These are phyloP conservation scores for Tolypocladium cylindrosporum DNA, from an alignment of 2,329 filamentous ascomycete species.

Conservation along the genomic window DNA sequence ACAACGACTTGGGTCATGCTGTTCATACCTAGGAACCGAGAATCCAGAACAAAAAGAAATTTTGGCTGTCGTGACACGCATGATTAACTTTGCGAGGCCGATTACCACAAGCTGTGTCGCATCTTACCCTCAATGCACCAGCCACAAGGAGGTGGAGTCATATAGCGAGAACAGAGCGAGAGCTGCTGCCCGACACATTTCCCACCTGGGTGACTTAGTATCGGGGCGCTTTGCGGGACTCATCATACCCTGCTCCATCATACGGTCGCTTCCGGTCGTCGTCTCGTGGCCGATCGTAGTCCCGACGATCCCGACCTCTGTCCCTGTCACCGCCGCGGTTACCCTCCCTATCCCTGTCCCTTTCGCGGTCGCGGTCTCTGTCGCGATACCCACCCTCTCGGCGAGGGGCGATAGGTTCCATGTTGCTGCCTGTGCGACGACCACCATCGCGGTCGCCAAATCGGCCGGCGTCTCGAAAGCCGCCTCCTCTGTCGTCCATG, in stretches of 20 bases:
- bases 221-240: slow-evolving; percentile 56
- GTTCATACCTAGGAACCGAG: neutral
- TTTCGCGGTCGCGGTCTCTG: slow-evolving; percentile 39
- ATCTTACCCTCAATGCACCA: neutral
- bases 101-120: neutral
- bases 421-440: slow-evolving; percentile 64
- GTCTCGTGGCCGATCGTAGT: slow-evolving; percentile 46
- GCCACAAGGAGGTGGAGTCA: neutral
- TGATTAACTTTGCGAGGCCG: neutral
- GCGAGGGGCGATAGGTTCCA: slow-evolving; percentile 70
- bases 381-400: slow-evolving; percentile 48
- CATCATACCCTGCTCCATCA: slow-evolving; percentile 73
- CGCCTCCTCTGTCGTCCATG: slow-evolving; percentile 48
- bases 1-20: neutral
- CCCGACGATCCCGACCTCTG: slow-evolving; percentile 8
- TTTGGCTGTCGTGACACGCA: neutral
- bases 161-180: neutral
- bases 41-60: neutral
- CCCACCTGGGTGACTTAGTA: slow-evolving; percentile 33
- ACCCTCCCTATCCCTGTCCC: slow-evolving; percentile 31
- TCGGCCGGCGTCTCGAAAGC: slow-evolving; percentile 38
- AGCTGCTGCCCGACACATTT: slow-evolving; percentile 2
- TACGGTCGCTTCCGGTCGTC: slow-evolving; percentile 60
- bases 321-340: slow-evolving; percentile 24
- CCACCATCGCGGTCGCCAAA: slow-evolving; percentile 18